Base-by-base conservation (phyloP, 2,329 filamentous ascomycete genomes). In the Bipolaris bicolor region DNA sequence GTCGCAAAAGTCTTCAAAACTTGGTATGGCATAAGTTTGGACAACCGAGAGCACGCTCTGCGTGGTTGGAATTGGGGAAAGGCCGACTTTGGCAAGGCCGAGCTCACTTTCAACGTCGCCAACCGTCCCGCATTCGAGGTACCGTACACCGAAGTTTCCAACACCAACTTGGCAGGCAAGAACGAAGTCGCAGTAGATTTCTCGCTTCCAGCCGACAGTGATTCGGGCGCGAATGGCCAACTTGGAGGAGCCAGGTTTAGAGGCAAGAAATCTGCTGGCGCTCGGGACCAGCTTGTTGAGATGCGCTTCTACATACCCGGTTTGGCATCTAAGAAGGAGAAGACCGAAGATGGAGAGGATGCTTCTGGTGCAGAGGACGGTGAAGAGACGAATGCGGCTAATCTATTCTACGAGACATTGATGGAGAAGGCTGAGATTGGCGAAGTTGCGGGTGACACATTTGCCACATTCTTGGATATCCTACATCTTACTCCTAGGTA, bases 31-130 rank as follows among this genome's bases (percentile, higher is more conserved):
- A 90, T 95, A 71, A 92, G 88, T 70, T 85, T 99, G 57, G 93
- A 98, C 76, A 91, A 87, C 76, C 92, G 91, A 77, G 95, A 99
- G 78, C 95, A 98, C 77, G 92, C 95, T 22, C 82, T 99, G 57
- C 88, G 95, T 67, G 95, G 95, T 55, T 99, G 95, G 95, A 99
- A 99, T 77, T 99, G 95, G 96, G 95, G 95, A 71, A 99, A 98
- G 80, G 91, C 92, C 63, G 95, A 99, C 71, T 97, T 99, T 75
- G 89, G 90, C 60, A 97, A 98, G 79, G 90, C 92, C 52, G 95
- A 99, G 80, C 86, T 99, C 54, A 86, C 91, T 29, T 99, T 99
- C 83, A 98, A 93, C 76, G 95, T 99, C 36, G 92, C 96, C 75
- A 99, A 97, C 78, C 88, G 92, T 69, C 95, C 95, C 3, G 91